These are phyloP conservation scores for Mediolabrus comicus DNA, from an alignment of 108 stramenopile genomes.

Conservation along the genomic window DNA sequence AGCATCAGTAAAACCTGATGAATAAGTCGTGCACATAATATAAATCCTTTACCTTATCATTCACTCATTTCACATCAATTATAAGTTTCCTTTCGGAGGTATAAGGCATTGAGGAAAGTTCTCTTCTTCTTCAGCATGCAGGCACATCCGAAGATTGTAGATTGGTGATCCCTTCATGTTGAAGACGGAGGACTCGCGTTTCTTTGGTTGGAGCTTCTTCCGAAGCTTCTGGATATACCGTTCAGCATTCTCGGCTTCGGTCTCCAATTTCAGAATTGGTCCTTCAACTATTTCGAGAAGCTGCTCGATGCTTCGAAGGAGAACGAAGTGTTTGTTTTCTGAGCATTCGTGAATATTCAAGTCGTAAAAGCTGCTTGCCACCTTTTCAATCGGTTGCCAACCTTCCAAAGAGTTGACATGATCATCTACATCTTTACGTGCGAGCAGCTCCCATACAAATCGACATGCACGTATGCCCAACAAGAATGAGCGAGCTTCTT, in stretches of 20 bases:
- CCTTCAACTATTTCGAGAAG: conserved; percentile 17
- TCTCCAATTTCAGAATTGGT: conserved; percentile 7
- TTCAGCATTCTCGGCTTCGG: conserved; percentile 15
- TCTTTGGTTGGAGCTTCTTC: conserved; percentile 8
- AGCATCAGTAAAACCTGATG: background rate
- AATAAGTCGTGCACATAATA: background rate
- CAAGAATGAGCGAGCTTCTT: conserved; percentile 37
- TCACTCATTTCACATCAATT: background rate
- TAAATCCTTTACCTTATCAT: background rate
- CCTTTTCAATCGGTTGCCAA: conserved; percentile 40
- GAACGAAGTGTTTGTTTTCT: conserved; percentile 25
- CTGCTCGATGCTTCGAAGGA: conserved; percentile 22
- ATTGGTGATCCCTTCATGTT: conserved; percentile 15
- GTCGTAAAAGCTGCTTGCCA: conserved; percentile 28
- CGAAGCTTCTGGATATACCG: conserved; percentile 20
- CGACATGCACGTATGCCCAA: conserved; percentile 43
- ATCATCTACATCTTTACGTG: conserved; percentile 47
- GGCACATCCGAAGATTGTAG: conserved; percentile 13
- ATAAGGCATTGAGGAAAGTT: conserved; percentile 19
- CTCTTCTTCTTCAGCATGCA: conserved; percentile 32
- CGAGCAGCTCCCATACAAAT: conserved; percentile 46
- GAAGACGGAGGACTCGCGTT: background rate
- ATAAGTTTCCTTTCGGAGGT: background rate
- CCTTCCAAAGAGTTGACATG: conserved; percentile 43
- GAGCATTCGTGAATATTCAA: conserved; percentile 25